These are phyloP conservation scores for Carex sylvatica DNA, from an alignment of 202 grass and related monocot genomes.

Conservation along the genomic window DNA sequence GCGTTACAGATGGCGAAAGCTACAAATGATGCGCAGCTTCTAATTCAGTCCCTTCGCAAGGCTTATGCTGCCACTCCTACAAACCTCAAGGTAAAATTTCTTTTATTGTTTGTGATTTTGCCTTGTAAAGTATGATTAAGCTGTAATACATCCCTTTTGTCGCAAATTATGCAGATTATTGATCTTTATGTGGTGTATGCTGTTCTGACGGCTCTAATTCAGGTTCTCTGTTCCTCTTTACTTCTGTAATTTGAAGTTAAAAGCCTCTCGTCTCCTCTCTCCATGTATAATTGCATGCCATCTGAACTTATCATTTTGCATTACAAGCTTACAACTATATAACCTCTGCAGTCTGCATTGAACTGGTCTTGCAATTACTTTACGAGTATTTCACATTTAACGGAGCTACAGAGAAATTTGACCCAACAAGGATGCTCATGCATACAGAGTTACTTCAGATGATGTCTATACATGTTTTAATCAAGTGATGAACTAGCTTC, in stretches of 20 bases:
- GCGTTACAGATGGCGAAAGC: conserved; percentile 49
- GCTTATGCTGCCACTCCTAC: conserved; percentile 72
- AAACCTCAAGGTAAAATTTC: conserved; percentile 53
- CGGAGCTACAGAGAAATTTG: not conserved
- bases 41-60: conserved; percentile 64
- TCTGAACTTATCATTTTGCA: not conserved
- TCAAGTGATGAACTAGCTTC: not conserved
- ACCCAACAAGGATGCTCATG: not conserved
- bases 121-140: not conserved
- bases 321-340: too few species aligned
- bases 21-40: conserved; percentile 57
- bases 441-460: not conserved
- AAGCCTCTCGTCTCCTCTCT: not conserved
- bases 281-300: not conserved
- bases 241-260: not conserved
- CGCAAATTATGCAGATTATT: conserved; percentile 47
- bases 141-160: not conserved
- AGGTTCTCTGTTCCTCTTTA: conserved; percentile 36
- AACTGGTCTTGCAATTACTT: not conserved
- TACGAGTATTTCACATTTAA: not conserved
- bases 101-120: not conserved
- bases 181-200: conserved; percentile 82
- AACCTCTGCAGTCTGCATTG: not conserved
- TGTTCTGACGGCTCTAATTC: conserved; percentile 59
- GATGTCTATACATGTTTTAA: too few species aligned